phyloP scores from a whole-genome alignment of 2,329 filamentous ascomycete genomes.

The Colletotrichum tanaceti region DNA sequence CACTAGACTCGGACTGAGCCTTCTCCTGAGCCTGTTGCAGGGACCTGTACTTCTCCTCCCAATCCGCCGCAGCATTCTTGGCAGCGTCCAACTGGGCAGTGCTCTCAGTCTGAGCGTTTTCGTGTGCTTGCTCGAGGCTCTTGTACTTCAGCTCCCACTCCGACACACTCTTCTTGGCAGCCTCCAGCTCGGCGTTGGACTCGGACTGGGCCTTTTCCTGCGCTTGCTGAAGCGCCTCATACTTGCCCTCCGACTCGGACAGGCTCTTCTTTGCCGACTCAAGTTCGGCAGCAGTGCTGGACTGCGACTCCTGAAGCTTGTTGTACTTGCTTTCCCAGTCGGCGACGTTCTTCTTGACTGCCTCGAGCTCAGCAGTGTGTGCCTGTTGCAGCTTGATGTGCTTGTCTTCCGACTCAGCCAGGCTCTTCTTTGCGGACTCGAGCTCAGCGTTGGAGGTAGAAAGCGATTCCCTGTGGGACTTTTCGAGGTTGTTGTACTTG shows the following conservation, averaged over 20 bases:
- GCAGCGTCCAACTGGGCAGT: slow-evolving; percentile 41
- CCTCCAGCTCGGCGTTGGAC: slow-evolving; percentile 39
- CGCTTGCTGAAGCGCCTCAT: slow-evolving; percentile 43
- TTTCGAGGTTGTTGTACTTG: slow-evolving; percentile 42
- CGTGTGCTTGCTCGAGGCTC: slow-evolving; percentile 42
- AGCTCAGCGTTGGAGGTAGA: slow-evolving; percentile 25
- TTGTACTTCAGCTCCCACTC: slow-evolving; percentile 45
- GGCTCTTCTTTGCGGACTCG: slow-evolving; percentile 27
- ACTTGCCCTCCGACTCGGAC: slow-evolving; percentile 48
- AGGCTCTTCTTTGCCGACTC: slow-evolving; percentile 42
- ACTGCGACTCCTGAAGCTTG: slow-evolving; percentile 43
- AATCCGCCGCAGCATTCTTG: slow-evolving; percentile 39
- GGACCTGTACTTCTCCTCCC: slow-evolving; percentile 48
- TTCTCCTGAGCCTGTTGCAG: slow-evolving; percentile 41
- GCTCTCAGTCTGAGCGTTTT: slow-evolving; percentile 45
- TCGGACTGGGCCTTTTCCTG: slow-evolving; percentile 46
- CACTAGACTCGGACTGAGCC: slow-evolving; percentile 46
- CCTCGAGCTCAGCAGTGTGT: slow-evolving; percentile 39
- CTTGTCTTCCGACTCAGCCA: slow-evolving; percentile 44
- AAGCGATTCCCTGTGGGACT: slow-evolving; percentile 22
- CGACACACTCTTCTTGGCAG: slow-evolving; percentile 36
- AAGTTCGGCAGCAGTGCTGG: slow-evolving; percentile 38
- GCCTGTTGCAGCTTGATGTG: slow-evolving; percentile 39
- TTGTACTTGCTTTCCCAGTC: slow-evolving; percentile 45
- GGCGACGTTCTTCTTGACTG: slow-evolving; percentile 33